phyloP scores from a whole-genome alignment of 345 rosid genomes.

The Euphorbia pulcherrima region DNA sequence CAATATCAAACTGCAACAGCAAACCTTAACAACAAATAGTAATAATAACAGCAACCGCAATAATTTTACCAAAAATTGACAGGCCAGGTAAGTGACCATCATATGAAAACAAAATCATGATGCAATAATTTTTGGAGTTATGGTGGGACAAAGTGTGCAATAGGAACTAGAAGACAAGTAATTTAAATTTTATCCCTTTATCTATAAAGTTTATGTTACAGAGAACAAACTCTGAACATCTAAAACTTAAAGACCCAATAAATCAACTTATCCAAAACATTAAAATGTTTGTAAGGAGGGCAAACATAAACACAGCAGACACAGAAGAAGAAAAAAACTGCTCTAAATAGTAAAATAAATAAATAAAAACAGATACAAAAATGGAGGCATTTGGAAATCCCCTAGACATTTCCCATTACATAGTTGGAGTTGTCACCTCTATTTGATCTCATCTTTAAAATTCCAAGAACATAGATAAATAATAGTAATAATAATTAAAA shows the following conservation, averaged over 20 bases:
- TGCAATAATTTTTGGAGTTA: no score
- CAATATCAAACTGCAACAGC: no score
- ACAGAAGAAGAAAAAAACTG: conserved; percentile 15
- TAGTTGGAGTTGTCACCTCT: background rate
- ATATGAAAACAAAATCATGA: no score
- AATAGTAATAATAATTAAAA: no score
- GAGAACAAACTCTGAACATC: conserved; percentile 10
- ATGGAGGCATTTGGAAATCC: conserved; percentile 5
- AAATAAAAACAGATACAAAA: conserved; percentile 10
- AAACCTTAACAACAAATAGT: no score
- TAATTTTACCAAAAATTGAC: no score
- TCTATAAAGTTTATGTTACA: conserved; percentile 8
- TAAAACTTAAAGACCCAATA: background rate
- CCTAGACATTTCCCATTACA: background rate
- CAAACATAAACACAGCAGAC: background rate
- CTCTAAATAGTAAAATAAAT: background rate
- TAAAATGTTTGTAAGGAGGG: background rate
- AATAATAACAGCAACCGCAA: no score
- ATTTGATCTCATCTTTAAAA: background rate
- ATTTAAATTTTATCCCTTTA: background rate
- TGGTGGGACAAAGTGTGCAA: no score
- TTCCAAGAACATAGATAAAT: no score
- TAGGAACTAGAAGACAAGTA: background rate
- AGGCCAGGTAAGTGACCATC: no score
- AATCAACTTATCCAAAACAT: background rate